Conservation (phyloP, 139 green algal species). For the Chara braunii region DNA sequence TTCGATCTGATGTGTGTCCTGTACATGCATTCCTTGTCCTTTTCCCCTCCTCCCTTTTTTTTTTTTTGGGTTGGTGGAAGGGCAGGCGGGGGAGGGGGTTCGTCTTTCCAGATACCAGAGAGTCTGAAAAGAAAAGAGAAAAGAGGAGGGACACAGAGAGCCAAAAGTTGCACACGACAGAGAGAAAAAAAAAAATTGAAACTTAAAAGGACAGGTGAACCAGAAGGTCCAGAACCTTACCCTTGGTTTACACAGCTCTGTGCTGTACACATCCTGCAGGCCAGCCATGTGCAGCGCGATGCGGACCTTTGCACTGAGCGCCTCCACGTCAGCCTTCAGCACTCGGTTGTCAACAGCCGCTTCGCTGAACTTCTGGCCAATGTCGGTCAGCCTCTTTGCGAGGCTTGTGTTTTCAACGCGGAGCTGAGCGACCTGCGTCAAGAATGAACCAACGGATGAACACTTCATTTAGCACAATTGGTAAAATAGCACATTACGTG, state of each 20-base stretch:
- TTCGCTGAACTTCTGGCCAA: constrained; percentile 40
- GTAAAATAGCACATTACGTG: too few species aligned
- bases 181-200: neutral
- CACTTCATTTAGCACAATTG: too few species aligned
- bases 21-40: too few species aligned
- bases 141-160: neutral
- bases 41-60: too few species aligned
- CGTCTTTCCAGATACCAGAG: neutral
- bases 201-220: neutral
- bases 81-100: too few species aligned
- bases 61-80: too few species aligned
- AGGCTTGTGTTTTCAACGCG: constrained; percentile 30
- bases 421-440: constrained; percentile 37
- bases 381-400: constrained; percentile 27
- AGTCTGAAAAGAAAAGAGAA: neutral
- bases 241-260: neutral
- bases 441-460: too few species aligned
- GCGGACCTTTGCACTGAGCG: constrained; percentile 27
- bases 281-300: neutral
- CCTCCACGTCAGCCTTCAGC: constrained; percentile 36
- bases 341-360: constrained; percentile 34
- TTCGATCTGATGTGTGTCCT: too few species aligned
- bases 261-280: neutral
- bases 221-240: neutral
- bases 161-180: neutral